A percentile compares a stretch with the other conserved stretches of the same genome.
phyloP scores from a whole-genome alignment of 1,284 basidiomycete species.

The Tilletia caries region DNA sequence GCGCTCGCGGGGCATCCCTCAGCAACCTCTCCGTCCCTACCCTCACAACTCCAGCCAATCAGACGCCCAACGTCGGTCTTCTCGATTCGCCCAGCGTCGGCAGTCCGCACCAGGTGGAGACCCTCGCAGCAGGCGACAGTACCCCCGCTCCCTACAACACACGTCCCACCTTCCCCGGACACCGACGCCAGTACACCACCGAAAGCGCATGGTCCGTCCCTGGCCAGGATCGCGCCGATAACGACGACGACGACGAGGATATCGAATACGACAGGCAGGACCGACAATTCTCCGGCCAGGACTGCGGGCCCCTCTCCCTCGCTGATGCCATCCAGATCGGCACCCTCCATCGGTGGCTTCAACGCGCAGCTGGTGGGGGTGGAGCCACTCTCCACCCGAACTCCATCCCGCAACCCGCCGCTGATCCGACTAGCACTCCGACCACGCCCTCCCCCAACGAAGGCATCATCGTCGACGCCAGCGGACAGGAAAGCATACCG shows the following conservation, averaged over 20 bases:
- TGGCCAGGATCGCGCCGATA: neutral
- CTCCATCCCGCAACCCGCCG: constrained; percentile 50
- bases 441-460: constrained; percentile 56
- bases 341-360: constrained; percentile 10
- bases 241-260: neutral
- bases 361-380: neutral
- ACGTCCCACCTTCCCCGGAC: neutral
- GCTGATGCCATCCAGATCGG: constrained; percentile 11
- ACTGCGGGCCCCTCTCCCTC: neutral
- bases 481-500: neutral
- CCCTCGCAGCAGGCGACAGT: neutral
- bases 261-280: neutral
- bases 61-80: neutral
- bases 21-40: neutral
- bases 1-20: constrained; percentile 3
- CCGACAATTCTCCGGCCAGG: neutral
- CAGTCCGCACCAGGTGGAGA: neutral
- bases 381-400: constrained; percentile 57
- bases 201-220: neutral
- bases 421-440: constrained; percentile 50
- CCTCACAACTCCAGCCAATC: neutral
- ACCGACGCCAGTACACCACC: constrained; percentile 8
- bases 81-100: neutral
- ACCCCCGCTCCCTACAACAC: neutral
- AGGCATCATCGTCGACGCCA: neutral